Evolutionary conservation across 2,329 filamentous ascomycete species (phyloP), one percentile per base, ranked within the genome.

Genomic region (Fusarium falciforme): DNA sequence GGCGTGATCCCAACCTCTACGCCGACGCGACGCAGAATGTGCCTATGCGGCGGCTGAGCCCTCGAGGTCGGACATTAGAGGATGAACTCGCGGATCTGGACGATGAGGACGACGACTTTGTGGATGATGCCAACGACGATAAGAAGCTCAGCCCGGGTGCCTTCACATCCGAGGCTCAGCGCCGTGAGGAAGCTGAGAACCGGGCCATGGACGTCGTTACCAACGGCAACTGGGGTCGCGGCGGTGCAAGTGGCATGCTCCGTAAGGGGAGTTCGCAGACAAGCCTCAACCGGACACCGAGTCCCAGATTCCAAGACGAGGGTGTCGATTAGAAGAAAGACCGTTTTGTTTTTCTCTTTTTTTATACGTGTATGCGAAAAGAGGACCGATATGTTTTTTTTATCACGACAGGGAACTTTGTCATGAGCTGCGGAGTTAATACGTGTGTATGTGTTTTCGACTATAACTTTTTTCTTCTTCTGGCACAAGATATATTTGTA

Each of bases 1-100:
- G 89, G 38, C 86, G 89, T 6, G 88, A 90, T 67, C 88, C 89
- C 12, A 87, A 85, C 74, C 79, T 89, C 16, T 90, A 90, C 74
- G 85, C 83, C 11, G 88, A 91, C 72, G 83, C 83, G 47, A 83
- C 84, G 58, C 80, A 84, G 31, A 80, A 83, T 35, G 81, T 87
- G 57, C 83, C 84, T 2, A 83, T 89, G 84, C 83, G 82, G 27
- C 84, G 86, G 4, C 82, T 89, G 16, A 88, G 83, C 70, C 83
- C 84, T 2, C 80, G 82, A 12, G 88, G 88, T 14, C 82, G 82
- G 58, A 83, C 83, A 14, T 72, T 87, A 38, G 85, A 86, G 31
- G 82, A 84, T 35, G 84, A 87, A 42, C 80, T 84, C 25, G 78
- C 81, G 29, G 82, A 85, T 33, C 80, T 85, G 6, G 85, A 84